These are phyloP conservation scores for Candida khao-thaluensis DNA, from an alignment of 805 yeast genomes.

Conservation along the genomic window DNA sequence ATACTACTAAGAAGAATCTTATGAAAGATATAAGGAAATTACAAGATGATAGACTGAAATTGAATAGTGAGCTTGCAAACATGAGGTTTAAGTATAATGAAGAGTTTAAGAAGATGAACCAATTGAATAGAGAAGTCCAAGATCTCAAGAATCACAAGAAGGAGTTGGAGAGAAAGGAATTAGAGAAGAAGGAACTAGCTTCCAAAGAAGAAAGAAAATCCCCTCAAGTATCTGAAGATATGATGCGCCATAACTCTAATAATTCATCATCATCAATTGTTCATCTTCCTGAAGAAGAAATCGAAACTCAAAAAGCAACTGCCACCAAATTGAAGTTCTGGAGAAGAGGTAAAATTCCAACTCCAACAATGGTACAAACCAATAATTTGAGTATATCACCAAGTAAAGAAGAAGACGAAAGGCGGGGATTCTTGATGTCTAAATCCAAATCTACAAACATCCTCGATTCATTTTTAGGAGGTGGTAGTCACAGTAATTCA, in stretches of 20 bases:
- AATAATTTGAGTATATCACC: conserved; percentile 8
- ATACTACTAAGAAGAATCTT: conserved; percentile 12
- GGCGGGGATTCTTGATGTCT: conserved; percentile 16
- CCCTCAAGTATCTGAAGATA: conserved; percentile 9
- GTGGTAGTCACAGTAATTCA: conserved; percentile 7
- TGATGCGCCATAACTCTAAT: conserved; percentile 9
- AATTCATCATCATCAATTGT: conserved; percentile 20
- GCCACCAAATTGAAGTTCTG: conserved; percentile 43
- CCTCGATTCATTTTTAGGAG: conserved; percentile 33
- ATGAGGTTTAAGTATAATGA: conserved; percentile 14
- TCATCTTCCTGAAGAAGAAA: conserved; percentile 18
- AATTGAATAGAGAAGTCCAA: conserved; percentile 49
- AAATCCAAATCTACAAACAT: conserved; percentile 51
- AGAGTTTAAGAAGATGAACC: conserved; percentile 13
- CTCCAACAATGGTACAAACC: conserved; percentile 3
- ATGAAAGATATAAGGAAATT: conserved; percentile 18
- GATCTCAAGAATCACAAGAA: conserved; percentile 48
- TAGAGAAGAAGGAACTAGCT: conserved; percentile 14
- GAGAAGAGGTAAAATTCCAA: conserved; percentile 40
- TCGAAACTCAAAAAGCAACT: conserved; percentile 37
- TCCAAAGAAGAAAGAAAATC: conserved; percentile 1
- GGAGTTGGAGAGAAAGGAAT: conserved; percentile 26
- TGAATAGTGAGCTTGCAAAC: conserved; percentile 11
- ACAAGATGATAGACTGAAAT: conserved; percentile 24
- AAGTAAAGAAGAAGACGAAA: conserved; percentile 12